phyloP scores from a whole-genome alignment of 495 filamentous ascomycete species.

The Elaphomyces granulatus region DNA sequence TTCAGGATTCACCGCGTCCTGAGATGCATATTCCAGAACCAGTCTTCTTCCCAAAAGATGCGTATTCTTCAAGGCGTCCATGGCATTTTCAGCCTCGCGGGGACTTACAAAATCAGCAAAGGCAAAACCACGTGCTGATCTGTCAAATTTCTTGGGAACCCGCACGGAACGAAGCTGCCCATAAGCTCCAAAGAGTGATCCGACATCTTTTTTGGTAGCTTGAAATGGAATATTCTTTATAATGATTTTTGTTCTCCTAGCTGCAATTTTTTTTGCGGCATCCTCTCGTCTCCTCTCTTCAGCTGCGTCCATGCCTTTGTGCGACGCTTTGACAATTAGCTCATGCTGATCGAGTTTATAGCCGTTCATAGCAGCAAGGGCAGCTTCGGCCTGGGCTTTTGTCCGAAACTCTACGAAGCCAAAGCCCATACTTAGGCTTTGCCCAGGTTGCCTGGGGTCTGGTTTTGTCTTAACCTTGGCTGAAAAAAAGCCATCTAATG shows the following conservation, averaged over 20 bases:
- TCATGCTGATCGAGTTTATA: conserved; percentile 74
- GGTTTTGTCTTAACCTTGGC: conserved; percentile 77
- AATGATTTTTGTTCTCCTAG: conserved; percentile 75
- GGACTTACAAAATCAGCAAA: conserved; percentile 93
- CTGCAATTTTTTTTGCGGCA: conserved; percentile 56
- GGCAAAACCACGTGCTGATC: conserved; percentile 76
- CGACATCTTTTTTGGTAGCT: conserved; percentile 80
- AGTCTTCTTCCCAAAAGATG: conserved; percentile 82
- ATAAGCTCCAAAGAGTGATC: conserved; percentile 71
- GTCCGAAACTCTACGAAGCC: conserved; percentile 83
- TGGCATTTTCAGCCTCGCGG: conserved; percentile 84
- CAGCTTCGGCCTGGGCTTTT: conserved; percentile 61
- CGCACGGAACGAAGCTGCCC: conserved; percentile 85
- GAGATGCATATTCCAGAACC: conserved; percentile 78
- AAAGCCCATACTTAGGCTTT: conserved; percentile 88
- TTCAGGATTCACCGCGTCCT: conserved; percentile 78
- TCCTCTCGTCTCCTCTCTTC: conserved; percentile 73
- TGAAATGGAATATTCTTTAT: conserved; percentile 99
- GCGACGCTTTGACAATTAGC: conserved; percentile 66
- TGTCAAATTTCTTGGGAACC: conserved; percentile 87
- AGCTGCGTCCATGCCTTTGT: conserved; percentile 72
- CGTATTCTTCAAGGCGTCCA: conserved; percentile 79
- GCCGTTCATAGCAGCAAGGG: conserved; percentile 72
- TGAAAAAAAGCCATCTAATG: conserved; percentile 72
- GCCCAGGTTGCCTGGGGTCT: conserved; percentile 69